Percentiles rank a stretch among this genome's conserved stretches.
Evolutionary conservation across 768 basidiomycete genomes (phyloP).

Genomic region (Xerocomus potaroensis): DNA sequence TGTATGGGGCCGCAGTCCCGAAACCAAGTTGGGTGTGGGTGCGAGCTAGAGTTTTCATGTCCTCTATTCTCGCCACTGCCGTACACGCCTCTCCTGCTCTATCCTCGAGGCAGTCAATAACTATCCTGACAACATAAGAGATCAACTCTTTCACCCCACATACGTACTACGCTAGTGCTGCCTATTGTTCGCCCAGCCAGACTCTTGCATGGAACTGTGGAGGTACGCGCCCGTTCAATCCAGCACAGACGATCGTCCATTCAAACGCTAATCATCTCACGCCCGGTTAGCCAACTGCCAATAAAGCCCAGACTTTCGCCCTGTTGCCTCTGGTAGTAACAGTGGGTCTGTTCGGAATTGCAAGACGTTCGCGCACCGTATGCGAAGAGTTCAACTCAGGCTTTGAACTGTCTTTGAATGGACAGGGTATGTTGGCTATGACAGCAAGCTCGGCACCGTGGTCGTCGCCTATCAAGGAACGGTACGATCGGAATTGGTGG

Average conservation of each 20-base stretch:
- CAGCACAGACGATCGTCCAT: not conserved
- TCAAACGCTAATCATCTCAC: not conserved
- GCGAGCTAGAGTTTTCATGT: too few species aligned
- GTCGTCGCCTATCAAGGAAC: slow-evolving; percentile 39
- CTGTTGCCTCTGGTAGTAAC: slow-evolving; percentile 46
- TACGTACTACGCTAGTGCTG: slow-evolving; percentile 48
- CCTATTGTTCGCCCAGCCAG: slow-evolving; percentile 41
- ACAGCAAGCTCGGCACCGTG: slow-evolving; percentile 33
- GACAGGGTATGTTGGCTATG: slow-evolving; percentile 57
- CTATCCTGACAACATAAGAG: slow-evolving; percentile 36
- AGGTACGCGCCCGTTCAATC: slow-evolving; percentile 31
- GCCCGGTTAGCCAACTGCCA: slow-evolving; percentile 38
- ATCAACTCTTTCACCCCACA: slow-evolving; percentile 44
- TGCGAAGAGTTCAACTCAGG: not conserved
- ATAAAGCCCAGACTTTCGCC: slow-evolving; percentile 43
- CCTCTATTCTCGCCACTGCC: slow-evolving; percentile 6
- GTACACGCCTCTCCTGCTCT: slow-evolving; percentile 24
- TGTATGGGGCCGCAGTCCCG: too few species aligned
- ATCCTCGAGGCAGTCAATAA: slow-evolving; percentile 34
- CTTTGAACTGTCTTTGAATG: not conserved
- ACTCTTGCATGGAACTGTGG: slow-evolving; percentile 54
- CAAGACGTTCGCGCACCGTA: slow-evolving; percentile 14
- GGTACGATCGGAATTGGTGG: slow-evolving; percentile 26
- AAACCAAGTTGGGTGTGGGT: too few species aligned
- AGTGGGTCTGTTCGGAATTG: slow-evolving; percentile 41